These are phyloP conservation scores for Eimeria maxima DNA, from an alignment of 169 alveolate species.

Conservation along the genomic window DNA sequence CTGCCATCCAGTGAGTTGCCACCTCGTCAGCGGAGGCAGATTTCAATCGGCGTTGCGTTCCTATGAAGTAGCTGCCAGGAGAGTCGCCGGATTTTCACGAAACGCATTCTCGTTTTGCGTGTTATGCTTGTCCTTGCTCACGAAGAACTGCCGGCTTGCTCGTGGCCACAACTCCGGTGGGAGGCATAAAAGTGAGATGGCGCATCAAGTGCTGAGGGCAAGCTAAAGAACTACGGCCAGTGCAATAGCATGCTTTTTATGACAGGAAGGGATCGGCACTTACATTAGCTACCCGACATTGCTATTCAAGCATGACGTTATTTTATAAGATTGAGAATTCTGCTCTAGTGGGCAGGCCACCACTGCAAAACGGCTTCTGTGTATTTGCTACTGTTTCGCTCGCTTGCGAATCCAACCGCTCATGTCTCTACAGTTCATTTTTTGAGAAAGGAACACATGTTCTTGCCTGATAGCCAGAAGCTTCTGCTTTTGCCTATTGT, in stretches of 20 bases:
- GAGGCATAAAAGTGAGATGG: constrained; percentile 10
- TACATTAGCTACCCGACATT: neutral
- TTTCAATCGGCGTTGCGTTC: neutral
- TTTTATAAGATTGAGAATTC: neutral
- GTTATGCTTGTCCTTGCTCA: neutral
- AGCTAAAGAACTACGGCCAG: neutral
- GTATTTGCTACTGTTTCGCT: neutral
- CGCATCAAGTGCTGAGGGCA: constrained; percentile 9
- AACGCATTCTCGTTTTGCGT: neutral
- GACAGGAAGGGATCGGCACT: neutral
- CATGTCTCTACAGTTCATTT: neutral
- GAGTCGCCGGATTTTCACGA: neutral
- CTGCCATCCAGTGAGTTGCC: constrained; percentile 72
- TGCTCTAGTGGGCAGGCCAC: neutral
- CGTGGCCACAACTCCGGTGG: constrained; percentile 45
- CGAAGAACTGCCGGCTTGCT: constrained; percentile 71
- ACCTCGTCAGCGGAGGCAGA: neutral
- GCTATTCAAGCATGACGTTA: neutral
- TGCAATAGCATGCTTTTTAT: neutral
- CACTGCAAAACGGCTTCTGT: neutral
- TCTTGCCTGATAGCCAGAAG: neutral
- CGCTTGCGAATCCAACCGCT: neutral
- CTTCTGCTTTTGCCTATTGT: neutral
- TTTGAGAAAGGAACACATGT: neutral
- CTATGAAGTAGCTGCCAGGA: neutral